These are phyloP conservation scores for Podila minutissima DNA, from an alignment of 192 early-diverging fungal genomes.

Conservation along the genomic window DNA sequence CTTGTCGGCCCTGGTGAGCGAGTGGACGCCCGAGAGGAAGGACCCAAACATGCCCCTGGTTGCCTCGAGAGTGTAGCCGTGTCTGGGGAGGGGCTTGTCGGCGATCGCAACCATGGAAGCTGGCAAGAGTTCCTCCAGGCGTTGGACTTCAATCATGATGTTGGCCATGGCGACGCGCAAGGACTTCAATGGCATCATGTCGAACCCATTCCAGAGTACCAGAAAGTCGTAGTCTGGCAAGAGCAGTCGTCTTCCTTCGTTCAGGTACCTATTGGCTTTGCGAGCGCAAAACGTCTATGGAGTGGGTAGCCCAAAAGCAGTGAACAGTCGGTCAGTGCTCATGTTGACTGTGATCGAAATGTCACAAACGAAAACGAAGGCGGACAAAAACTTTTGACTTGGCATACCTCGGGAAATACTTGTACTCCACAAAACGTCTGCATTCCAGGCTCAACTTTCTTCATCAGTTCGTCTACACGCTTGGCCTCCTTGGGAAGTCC, in stretches of 20 bases:
- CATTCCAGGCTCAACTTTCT: constrained; percentile 68
- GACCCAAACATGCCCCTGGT: constrained; percentile 52
- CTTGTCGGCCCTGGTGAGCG: constrained; percentile 29
- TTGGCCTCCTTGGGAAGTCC: constrained; percentile 46
- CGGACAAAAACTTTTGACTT: background rate
- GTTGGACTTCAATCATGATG: constrained; percentile 34
- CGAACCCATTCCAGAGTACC: constrained; percentile 76
- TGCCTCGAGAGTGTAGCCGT: constrained; percentile 33
- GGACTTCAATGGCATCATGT: constrained; percentile 68
- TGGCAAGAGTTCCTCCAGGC: constrained; percentile 24
- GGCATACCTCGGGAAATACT: constrained; percentile 71
- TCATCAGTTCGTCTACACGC: constrained; percentile 69
- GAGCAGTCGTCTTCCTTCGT: constrained; percentile 67
- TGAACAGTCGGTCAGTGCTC: background rate
- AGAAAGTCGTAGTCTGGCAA: constrained; percentile 85
- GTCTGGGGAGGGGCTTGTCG: constrained; percentile 23
- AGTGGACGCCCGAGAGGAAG: constrained; percentile 21
- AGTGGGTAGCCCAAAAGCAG: background rate
- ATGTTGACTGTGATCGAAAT: background rate
- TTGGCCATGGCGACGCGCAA: constrained; percentile 34
- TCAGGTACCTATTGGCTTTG: constrained; percentile 82
- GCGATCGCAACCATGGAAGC: constrained; percentile 34
- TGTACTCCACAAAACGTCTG: constrained; percentile 87
- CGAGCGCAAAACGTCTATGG: constrained; percentile 80
- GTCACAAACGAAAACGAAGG: no score